phyloP scores from a whole-genome alignment of 2,329 filamentous ascomycete genomes.

The Simplicillium sp. region DNA sequence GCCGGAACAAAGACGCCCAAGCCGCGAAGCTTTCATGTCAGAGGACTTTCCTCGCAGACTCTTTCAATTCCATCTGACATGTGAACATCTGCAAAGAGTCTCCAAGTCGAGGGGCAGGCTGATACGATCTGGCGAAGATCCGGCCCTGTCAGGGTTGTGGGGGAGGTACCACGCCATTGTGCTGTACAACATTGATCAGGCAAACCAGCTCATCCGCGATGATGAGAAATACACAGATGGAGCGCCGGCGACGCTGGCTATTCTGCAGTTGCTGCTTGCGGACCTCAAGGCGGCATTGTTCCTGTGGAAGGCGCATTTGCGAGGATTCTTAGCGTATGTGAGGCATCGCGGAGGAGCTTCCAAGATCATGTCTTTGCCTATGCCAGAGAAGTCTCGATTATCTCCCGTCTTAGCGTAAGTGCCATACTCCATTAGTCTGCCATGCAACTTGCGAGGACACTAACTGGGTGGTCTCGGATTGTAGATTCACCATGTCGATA shows the following conservation, averaged over 20 bases:
- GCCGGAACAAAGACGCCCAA: too few species aligned
- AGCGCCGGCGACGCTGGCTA: constrained; percentile 1
- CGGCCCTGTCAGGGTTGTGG: not conserved
- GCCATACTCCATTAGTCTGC: too few species aligned
- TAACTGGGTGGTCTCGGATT: not conserved
- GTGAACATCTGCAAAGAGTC: not conserved
- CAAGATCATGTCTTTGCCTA: not conserved
- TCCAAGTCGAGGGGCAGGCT: not conserved
- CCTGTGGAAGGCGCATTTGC: not conserved
- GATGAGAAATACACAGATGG: not conserved
- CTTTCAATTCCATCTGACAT: too few species aligned
- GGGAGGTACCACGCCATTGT: not conserved
- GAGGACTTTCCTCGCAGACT: too few species aligned
- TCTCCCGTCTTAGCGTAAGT: constrained; percentile 1
- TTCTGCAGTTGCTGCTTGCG: constrained; percentile 1
- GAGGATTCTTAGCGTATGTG: not conserved
- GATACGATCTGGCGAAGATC: constrained; percentile 1
- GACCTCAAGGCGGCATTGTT: not conserved
- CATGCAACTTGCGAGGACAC: not conserved
- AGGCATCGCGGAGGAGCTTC: not conserved
- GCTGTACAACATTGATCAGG: not conserved
- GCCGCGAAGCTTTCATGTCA: too few species aligned
- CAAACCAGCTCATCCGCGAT: not conserved
- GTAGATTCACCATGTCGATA: constrained; percentile 1
- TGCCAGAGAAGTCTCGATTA: constrained; percentile 1